Base-by-base conservation (phyloP, 2,329 filamentous ascomycete species). In the Paecilomyces fulvus region DNA sequence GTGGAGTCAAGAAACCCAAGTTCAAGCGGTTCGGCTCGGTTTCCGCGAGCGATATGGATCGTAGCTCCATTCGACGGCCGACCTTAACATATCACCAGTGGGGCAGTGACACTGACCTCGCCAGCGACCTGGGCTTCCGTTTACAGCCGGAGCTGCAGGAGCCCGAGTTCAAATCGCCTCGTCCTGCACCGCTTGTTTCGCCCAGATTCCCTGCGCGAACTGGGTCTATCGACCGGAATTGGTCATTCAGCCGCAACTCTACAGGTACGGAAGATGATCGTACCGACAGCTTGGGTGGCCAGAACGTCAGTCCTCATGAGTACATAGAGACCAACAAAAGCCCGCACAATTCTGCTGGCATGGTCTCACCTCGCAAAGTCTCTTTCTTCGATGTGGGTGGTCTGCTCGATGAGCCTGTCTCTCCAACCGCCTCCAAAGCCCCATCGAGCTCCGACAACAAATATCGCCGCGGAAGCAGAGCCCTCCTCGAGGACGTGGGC, bases 61-160 rank as follows among this genome's bases (percentile, higher is more conserved):
- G 70, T 51, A 72, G 68, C 54, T 72, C 65, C 48, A 61, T 70
- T 2, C 69, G 73, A 46, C 69, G 73, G 33, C 65, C 69, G 30
- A 91, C 88, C 1, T 75, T 87, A 43, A 85, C 86, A 49, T 75
- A 85, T 58, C 82, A 83, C 52, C 83, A 89, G 56, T 92, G 89
- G 86, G 91, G 90, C 49, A 96, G 90, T 63, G 92, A 97, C 64
- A 91, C 95, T 67, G 90, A 97, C 68, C 81, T 97, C 1, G 90
- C 95, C 3, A 80, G 88, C 53, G 89, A 86, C 58, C 66, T 96
- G 3, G 92, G 92, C 7, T 83, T 92, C 43, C 83, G 87, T 11
- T 80, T 84, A 30, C 77, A 79, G 12, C 74, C 80, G 4, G 77
- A 80, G 14, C 68, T 84, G 52, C 68, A 75, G 48, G 75, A 75